phyloP scores from a whole-genome alignment of 1,284 basidiomycete species.

The Inonotus hispidus region DNA sequence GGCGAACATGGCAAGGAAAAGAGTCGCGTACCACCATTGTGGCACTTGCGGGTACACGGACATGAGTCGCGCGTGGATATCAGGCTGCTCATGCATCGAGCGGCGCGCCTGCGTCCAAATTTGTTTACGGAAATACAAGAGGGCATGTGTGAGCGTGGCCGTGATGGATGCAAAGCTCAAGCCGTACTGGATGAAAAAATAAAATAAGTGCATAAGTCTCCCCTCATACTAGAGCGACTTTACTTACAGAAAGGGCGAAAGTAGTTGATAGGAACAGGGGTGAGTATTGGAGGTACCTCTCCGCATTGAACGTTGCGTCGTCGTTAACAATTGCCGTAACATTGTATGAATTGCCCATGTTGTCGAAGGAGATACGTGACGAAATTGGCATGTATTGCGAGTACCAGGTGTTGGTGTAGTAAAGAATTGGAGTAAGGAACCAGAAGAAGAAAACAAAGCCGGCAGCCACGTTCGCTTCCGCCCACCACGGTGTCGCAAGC shows the following conservation, averaged over 20 bases:
- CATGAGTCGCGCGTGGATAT: constrained; percentile 28
- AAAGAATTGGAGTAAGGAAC: constrained; percentile 32
- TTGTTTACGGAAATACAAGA: constrained; percentile 34
- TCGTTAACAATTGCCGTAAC: constrained; percentile 45
- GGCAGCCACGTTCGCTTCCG: constrained; percentile 72
- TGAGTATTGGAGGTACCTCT: constrained; percentile 48
- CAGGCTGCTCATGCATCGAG: constrained; percentile 22
- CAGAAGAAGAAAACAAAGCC: constrained; percentile 80
- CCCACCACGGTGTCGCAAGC: constrained; percentile 66
- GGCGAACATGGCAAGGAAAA: constrained; percentile 19
- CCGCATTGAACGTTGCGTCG: constrained; percentile 47
- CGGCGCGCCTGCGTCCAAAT: constrained; percentile 28
- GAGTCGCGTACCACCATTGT: constrained; percentile 22
- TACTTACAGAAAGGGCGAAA: constrained; percentile 45
- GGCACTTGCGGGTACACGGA: constrained; percentile 24
- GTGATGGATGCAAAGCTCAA: constrained; percentile 22
- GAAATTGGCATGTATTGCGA: constrained; percentile 43
- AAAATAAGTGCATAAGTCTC: not conserved
- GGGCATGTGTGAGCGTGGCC: constrained; percentile 29
- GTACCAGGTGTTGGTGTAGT: constrained; percentile 36
- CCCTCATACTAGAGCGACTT: constrained; percentile 30
- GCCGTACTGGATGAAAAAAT: constrained; percentile 14
- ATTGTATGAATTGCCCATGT: constrained; percentile 34
- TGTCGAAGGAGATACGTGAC: constrained; percentile 28
- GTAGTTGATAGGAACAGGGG: constrained; percentile 63